These are phyloP conservation scores for Naganishia randhawae DNA, from an alignment of 768 basidiomycete genomes.

Conservation along the genomic window DNA sequence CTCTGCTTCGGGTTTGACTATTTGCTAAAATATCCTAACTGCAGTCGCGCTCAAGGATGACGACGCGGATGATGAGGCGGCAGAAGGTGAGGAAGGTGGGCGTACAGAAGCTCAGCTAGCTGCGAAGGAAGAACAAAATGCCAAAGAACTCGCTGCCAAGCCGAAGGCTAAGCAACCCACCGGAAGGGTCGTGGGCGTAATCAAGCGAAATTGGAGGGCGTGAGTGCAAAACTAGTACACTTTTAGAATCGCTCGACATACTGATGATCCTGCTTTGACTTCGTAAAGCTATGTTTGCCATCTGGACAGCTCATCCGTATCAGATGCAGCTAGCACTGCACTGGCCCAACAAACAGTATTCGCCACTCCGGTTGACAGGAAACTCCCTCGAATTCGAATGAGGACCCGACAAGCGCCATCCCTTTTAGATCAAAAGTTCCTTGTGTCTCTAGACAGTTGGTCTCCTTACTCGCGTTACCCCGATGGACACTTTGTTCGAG, in stretches of 20 bases:
- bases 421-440: constrained; percentile 86
- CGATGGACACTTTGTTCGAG: constrained; percentile 92
- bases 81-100: constrained; percentile 57
- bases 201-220: constrained; percentile 95
- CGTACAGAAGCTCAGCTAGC: constrained; percentile 48
- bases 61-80: constrained; percentile 65
- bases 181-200: constrained; percentile 81
- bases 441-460: constrained; percentile 94
- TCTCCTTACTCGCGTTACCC: constrained; percentile 81
- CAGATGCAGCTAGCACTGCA: constrained; percentile 71
- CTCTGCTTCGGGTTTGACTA: not conserved
- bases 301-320: constrained; percentile 82
- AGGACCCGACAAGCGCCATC: constrained; percentile 89
- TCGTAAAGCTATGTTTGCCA: constrained; percentile 79
- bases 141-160: constrained; percentile 45
- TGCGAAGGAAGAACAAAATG: constrained; percentile 54
- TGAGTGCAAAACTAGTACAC: constrained; percentile 54
- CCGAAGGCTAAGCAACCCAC: constrained; percentile 68
- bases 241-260: not conserved
- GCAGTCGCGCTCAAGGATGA: constrained; percentile 79
- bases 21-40: constrained; percentile 6
- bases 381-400: constrained; percentile 87
- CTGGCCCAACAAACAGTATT: constrained; percentile 76
- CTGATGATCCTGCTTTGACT: constrained; percentile 8
- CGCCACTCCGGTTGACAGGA: constrained; percentile 84